These are phyloP conservation scores for Aspergillus bombycis DNA, from an alignment of 2,329 filamentous ascomycete species.

Conservation along the genomic window DNA sequence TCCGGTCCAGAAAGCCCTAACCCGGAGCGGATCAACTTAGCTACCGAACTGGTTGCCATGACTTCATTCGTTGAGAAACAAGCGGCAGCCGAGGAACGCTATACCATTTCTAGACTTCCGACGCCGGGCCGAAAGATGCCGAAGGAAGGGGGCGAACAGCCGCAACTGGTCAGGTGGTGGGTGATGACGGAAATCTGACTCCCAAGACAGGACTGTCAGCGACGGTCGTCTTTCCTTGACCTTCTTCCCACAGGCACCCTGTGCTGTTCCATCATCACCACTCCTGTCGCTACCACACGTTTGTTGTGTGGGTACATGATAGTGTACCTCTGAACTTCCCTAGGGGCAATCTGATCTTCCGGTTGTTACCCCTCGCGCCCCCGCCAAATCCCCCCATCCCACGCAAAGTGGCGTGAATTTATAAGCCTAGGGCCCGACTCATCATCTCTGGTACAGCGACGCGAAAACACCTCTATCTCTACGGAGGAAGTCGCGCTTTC, in stretches of 20 bases:
- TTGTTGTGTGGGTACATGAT: not conserved
- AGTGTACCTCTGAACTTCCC: slow-evolving; percentile 1
- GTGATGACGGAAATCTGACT: slow-evolving; percentile 29
- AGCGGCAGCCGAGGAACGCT: slow-evolving; percentile 5
- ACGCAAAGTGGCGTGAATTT: slow-evolving; percentile 22
- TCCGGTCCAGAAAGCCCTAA: not conserved
- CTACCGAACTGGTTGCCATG: not conserved
- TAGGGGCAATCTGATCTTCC: slow-evolving; percentile 8
- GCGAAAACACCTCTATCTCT: not conserved
- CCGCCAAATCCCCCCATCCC: slow-evolving; percentile 20
- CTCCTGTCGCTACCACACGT: not conserved
- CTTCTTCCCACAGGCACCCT: slow-evolving; percentile 7
- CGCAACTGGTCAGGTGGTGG: slow-evolving; percentile 23
- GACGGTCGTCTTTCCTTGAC: slow-evolving; percentile 12
- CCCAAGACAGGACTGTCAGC: slow-evolving; percentile 15
- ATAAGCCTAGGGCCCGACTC: slow-evolving; percentile 13
- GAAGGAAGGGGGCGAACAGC: slow-evolving; percentile 10
- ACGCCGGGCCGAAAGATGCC: slow-evolving; percentile 16
- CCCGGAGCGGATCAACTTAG: not conserved
- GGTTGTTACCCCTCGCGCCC: slow-evolving; percentile 21
- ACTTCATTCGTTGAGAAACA: slow-evolving; percentile 2
- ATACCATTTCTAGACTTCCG: slow-evolving; percentile 6
- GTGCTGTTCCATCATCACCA: slow-evolving; percentile 17
- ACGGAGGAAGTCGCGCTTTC: not conserved
- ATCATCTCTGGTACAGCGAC: slow-evolving; percentile 3